A percentile compares a stretch with the other conserved stretches of the same genome.
These are phyloP conservation scores for Didymella sp. DNA, from an alignment of 2,329 filamentous ascomycete genomes.

Conservation along the genomic window DNA sequence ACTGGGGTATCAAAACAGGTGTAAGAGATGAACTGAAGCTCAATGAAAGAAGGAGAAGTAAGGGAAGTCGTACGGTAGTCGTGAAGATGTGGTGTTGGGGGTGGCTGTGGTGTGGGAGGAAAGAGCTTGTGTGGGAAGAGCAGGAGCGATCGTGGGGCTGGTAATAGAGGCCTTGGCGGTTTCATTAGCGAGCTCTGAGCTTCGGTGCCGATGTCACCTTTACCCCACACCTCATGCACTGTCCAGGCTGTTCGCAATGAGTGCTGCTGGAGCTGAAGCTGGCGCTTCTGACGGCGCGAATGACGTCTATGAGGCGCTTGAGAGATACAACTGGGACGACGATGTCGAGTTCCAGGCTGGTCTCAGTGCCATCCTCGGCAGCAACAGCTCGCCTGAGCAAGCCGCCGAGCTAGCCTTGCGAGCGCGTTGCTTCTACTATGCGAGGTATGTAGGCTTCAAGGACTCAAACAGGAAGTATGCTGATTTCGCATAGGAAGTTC, in stretches of 20 bases:
- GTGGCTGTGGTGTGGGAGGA: slow-evolving; percentile 29
- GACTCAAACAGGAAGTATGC: background rate
- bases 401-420: slow-evolving; percentile 66
- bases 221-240: slow-evolving; percentile 32
- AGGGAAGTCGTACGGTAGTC: slow-evolving; percentile 21
- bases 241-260: slow-evolving; percentile 14
- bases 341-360: slow-evolving; percentile 74
- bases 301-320: slow-evolving; percentile 65
- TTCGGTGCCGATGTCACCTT: slow-evolving; percentile 20
- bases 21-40: slow-evolving; percentile 31
- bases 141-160: slow-evolving; percentile 22
- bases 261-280: slow-evolving; percentile 18
- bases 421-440: slow-evolving; percentile 74
- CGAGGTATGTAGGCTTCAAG: slow-evolving; percentile 46
- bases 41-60: slow-evolving; percentile 31
- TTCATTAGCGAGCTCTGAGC: slow-evolving; percentile 22
- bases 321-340: slow-evolving; percentile 70
- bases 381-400: slow-evolving; percentile 61
- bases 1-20: slow-evolving; percentile 37
- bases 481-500: slow-evolving; percentile 45
- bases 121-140: slow-evolving; percentile 26
- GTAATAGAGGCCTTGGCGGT: slow-evolving; percentile 30
- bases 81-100: slow-evolving; percentile 23
- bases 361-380: slow-evolving; percentile 69
- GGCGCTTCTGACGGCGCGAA: slow-evolving; percentile 30